Base-by-base conservation (phyloP, 805 yeast species). In the Candida chauliodis region DNA sequence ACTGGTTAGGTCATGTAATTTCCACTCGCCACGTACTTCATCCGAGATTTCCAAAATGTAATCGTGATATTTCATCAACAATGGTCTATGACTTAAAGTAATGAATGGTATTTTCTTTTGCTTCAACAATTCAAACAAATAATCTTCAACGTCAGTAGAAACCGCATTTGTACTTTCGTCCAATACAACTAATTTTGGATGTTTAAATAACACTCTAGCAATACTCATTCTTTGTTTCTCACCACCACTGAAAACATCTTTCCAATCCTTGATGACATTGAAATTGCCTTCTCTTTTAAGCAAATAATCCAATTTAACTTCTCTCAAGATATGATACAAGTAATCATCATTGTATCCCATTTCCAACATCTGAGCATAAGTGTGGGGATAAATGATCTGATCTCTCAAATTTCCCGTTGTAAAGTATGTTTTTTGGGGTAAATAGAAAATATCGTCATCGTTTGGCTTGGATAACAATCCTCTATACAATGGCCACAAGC, bases 131-230 rank as follows among this genome's bases (percentile, higher is more conserved):
- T 86, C 95, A 61, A 88, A 89, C 37, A 89, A 67, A 42, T 80
- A 77, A 46, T 90, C 96, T 58, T 89, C 97, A 59, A 84, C 86
- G 59, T 89, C 97, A 32, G 82, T 82, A 37, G 88, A 78, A 9
- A 89, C 89, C 1, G 97, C 96, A 55, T 88, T 86, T 3, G 97
- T 89, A n/a, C 95, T 85, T 61, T 89, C 97, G 61, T 89, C 97
- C 44, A 89, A 71, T 2, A 89, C 78, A 3, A 89, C 88, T 58
- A 86, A 86, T 55, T 76, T 74, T 34, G 95, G 95, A 38, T 76
- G 75, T 55, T 84, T 86, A 64, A 82, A 87, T 48, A 89, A 63
- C 2, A 89, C 76, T 50, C 96, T 73, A 0, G 97, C 96, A 66
- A 89, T 84, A 58, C 87, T 79, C 58, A 89, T 75, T 55, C 95